These are phyloP conservation scores for Serendipita sp. DNA, from an alignment of 768 basidiomycete genomes.

Conservation along the genomic window DNA sequence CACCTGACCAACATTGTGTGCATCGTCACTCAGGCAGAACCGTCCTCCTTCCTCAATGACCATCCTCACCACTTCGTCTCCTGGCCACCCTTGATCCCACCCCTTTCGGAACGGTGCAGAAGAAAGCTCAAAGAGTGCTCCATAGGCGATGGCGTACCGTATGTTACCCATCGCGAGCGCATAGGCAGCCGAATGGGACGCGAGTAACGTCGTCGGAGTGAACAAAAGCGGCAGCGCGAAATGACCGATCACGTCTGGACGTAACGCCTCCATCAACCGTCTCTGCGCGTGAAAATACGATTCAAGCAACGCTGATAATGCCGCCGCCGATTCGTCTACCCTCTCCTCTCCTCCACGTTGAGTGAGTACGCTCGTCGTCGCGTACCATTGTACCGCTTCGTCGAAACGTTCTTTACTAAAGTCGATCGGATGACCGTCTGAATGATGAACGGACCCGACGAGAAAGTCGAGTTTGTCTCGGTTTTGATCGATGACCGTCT, in stretches of 20 bases:
- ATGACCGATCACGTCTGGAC: constrained; percentile 85
- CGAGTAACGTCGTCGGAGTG: constrained; percentile 41
- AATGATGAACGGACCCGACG: constrained; percentile 89
- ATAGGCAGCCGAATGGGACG: constrained; percentile 44
- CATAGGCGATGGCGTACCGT: constrained; percentile 53
- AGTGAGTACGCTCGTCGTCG: too few species aligned
- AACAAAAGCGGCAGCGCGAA: constrained; percentile 86
- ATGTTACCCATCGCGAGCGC: constrained; percentile 61
- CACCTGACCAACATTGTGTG: constrained; percentile 78
- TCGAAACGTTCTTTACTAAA: constrained; percentile 65
- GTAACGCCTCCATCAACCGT: constrained; percentile 47
- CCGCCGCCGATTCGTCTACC: constrained; percentile 11
- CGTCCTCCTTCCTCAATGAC: constrained; percentile 41
- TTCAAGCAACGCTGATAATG: constrained; percentile 16
- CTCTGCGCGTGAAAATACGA: constrained; percentile 81
- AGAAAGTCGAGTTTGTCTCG: constrained; percentile 58
- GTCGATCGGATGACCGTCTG: constrained; percentile 77
- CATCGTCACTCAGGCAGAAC: constrained; percentile 86
- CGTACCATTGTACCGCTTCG: constrained; percentile 33
- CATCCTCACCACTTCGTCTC: constrained; percentile 57
- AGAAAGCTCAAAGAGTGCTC: constrained; percentile 86
- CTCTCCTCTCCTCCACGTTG: too few species aligned
- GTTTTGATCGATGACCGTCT: constrained; percentile 33
- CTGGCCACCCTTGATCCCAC: constrained; percentile 78
- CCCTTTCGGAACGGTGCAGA: constrained; percentile 85